Percentiles rank a stretch among this genome's conserved stretches.
These are phyloP conservation scores for Magnusiomyces sp. DNA, from an alignment of 1,139 yeast species.

Conservation along the genomic window DNA sequence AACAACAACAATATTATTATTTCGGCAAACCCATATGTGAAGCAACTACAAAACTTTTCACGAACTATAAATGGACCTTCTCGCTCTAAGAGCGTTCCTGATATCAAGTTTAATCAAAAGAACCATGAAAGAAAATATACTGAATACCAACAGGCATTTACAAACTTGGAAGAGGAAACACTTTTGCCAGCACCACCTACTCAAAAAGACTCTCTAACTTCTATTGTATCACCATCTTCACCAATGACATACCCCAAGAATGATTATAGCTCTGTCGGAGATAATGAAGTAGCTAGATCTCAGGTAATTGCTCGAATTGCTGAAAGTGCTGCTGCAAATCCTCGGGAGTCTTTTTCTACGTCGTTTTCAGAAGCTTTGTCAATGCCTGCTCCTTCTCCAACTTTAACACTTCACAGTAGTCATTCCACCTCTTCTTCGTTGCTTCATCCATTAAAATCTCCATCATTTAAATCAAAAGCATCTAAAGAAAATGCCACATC, in stretches of 20 bases:
- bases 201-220: not conserved
- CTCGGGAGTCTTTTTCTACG: constrained; percentile 1
- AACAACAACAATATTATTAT: too few relatives aligned
- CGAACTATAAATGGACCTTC: not conserved
- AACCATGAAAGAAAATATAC: not conserved
- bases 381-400: constrained; percentile 1
- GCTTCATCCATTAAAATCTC: too few relatives aligned
- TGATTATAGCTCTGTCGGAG: not conserved
- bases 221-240: not conserved
- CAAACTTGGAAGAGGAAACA: constrained; percentile 1
- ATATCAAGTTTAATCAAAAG: too few relatives aligned
- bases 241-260: not conserved
- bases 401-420: too few relatives aligned
- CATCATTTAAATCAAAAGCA: too few relatives aligned
- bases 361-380: constrained; percentile 1
- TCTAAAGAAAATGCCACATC: too few relatives aligned
- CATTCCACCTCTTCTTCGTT: too few relatives aligned
- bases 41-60: not conserved
- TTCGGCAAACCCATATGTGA: too few relatives aligned
- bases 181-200: constrained; percentile 1
- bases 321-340: not conserved
- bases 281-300: too few relatives aligned
- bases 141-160: not conserved
- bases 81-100: constrained; percentile 3
- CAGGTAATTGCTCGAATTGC: not conserved